A percentile compares a stretch with the other conserved stretches of the same genome.
Evolutionary conservation across 257 asterid species (phyloP).

Genomic region (Eucommia ulmoides): DNA sequence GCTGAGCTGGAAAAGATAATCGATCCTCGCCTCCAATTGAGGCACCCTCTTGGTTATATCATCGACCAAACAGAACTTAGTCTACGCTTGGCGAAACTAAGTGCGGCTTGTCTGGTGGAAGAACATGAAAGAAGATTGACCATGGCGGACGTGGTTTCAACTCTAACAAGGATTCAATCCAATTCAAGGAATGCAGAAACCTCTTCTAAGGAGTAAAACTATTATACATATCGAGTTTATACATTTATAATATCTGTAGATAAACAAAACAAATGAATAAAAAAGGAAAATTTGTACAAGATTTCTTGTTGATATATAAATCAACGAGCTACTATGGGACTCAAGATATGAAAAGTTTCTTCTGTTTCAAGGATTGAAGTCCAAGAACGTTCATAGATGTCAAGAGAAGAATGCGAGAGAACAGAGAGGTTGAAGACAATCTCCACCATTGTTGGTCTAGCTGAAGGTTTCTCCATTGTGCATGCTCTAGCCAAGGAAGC

Average conservation of each 20-base stretch:
- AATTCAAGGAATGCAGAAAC: constrained; percentile 30
- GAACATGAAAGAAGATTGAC: constrained; percentile 36
- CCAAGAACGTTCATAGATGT: constrained; percentile 26
- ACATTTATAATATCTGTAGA: constrained; percentile 13
- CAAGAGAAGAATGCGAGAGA: constrained; percentile 44
- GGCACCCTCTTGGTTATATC: constrained; percentile 50
- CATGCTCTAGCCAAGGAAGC: constrained; percentile 56
- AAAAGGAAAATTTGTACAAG: background rate
- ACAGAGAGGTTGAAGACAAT: constrained; percentile 51
- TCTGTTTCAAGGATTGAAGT: constrained; percentile 30
- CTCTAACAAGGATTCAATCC: constrained; percentile 35
- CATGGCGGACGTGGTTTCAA: constrained; percentile 38
- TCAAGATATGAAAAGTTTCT: constrained; percentile 29
- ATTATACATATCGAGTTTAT: too few relatives aligned
- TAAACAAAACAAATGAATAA: background rate
- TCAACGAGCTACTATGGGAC: constrained; percentile 45
- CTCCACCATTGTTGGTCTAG: constrained; percentile 60
- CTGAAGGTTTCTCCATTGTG: constrained; percentile 40
- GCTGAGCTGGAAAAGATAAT: constrained; percentile 17
- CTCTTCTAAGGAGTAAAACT: constrained; percentile 12
- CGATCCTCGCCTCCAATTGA: constrained; percentile 46
- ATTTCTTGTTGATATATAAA: background rate
- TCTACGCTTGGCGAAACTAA: constrained; percentile 27
- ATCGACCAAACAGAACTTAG: constrained; percentile 41
- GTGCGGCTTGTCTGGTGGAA: constrained; percentile 32